phyloP scores from a whole-genome alignment of 1,139 yeast species.

The Lodderomyces margitis region DNA sequence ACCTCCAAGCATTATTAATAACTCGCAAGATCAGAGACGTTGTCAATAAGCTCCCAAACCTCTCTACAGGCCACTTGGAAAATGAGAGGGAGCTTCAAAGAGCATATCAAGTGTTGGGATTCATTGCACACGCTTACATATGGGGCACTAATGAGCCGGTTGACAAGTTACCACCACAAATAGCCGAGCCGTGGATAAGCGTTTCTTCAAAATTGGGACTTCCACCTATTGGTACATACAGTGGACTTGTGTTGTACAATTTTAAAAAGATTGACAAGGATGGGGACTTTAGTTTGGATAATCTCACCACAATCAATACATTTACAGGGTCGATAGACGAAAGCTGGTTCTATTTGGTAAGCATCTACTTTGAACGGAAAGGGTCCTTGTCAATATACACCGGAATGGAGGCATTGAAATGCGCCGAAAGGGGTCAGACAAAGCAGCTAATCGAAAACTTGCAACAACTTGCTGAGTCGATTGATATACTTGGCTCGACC shows the following conservation, averaged over 20 bases:
- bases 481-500: slow-evolving; percentile 73
- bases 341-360: slow-evolving; percentile 88
- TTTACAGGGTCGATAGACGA: slow-evolving; percentile 91
- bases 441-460: slow-evolving; percentile 42
- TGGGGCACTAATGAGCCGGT: slow-evolving; percentile 76
- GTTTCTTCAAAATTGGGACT: slow-evolving; percentile 61
- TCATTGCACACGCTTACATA: slow-evolving; percentile 82
- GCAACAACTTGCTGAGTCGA: slow-evolving; percentile 68
- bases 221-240: slow-evolving; percentile 87
- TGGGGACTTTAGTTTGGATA: slow-evolving; percentile 52
- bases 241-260: slow-evolving; percentile 88
- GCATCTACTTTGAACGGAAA: slow-evolving; percentile 79
- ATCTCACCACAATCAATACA: slow-evolving; percentile 76
- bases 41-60: slow-evolving; percentile 59
- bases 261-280: slow-evolving; percentile 61
- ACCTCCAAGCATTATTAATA: slow-evolving; percentile 70
- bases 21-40: slow-evolving; percentile 58
- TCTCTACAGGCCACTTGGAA: slow-evolving; percentile 45
- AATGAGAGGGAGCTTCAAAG: slow-evolving; percentile 60
- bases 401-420: slow-evolving; percentile 42
- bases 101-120: slow-evolving; percentile 76
- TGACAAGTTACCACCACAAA: slow-evolving; percentile 63
- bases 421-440: slow-evolving; percentile 31
- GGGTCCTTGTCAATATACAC: slow-evolving; percentile 73
- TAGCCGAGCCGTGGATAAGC: slow-evolving; percentile 68